A percentile compares a stretch with the other conserved stretches of the same genome.
phyloP scores from a whole-genome alignment of 2,329 filamentous ascomycete genomes.

The Paradendryphiella salina region DNA sequence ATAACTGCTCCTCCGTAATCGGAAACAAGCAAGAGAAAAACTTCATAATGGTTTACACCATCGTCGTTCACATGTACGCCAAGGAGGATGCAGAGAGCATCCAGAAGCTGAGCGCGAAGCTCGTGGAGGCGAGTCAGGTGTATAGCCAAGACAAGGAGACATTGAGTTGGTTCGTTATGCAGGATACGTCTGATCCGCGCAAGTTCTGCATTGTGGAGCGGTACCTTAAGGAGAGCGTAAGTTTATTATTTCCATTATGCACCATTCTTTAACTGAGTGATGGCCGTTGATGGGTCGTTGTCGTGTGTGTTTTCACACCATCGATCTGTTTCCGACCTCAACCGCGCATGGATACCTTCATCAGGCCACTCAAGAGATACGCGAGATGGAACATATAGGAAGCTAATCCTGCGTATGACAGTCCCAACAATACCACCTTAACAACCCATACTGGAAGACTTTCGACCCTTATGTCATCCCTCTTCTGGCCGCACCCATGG shows the following conservation, averaged over 20 bases:
- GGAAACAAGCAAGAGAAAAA: not conserved
- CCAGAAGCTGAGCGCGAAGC: constrained; percentile 69
- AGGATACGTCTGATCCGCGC: constrained; percentile 67
- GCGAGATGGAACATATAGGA: too few species aligned
- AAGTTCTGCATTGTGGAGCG: constrained; percentile 77
- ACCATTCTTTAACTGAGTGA: too few species aligned
- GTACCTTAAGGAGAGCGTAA: constrained; percentile 66
- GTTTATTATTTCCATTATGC: constrained; percentile 32
- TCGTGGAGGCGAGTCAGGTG: constrained; percentile 72
- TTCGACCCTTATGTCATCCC: constrained; percentile 75
- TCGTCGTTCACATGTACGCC: constrained; percentile 70
- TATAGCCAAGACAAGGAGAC: constrained; percentile 74
- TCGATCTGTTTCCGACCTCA: too few species aligned
- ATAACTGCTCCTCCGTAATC: not conserved
- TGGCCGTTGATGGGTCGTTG: not conserved
- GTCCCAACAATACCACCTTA: constrained; percentile 52
- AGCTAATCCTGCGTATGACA: constrained; percentile 12
- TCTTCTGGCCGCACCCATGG: constrained; percentile 69
- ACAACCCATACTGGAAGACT: constrained; percentile 74
- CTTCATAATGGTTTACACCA: constrained; percentile 66
- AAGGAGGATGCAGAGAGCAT: constrained; percentile 67
- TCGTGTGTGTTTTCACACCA: not conserved
- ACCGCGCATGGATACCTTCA: not conserved
- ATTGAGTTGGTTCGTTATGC: constrained; percentile 73
- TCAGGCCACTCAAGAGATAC: not conserved